A percentile compares a stretch with the other conserved stretches of the same genome.
These are phyloP conservation scores for Curvularia sp. DNA, from an alignment of 2,329 filamentous ascomycete species.

Conservation along the genomic window DNA sequence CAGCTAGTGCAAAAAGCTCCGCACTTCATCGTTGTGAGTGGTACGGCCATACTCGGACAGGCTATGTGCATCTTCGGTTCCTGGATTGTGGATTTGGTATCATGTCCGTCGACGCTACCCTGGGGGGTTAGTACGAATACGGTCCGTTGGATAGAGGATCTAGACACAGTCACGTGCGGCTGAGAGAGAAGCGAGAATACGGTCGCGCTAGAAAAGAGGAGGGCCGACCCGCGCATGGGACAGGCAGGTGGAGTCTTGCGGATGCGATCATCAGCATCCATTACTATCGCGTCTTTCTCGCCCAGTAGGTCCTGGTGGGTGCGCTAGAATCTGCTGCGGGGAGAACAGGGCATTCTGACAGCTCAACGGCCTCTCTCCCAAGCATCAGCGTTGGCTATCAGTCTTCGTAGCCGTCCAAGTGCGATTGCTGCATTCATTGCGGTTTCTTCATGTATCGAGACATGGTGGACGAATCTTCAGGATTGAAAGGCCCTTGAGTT, in stretches of 20 bases:
- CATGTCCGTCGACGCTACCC: not conserved
- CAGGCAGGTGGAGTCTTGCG: not conserved
- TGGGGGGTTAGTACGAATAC: not conserved
- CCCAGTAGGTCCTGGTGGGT: not conserved
- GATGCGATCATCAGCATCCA: not conserved
- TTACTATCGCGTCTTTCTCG: not conserved
- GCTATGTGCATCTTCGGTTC: not conserved
- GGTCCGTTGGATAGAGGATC: not conserved
- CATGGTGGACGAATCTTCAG: not conserved
- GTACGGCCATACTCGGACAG: not conserved
- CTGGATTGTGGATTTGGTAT: not conserved
- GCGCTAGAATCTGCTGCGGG: not conserved
- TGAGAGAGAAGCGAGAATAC: not conserved
- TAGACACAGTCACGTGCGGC: not conserved
- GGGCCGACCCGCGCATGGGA: slow-evolving; percentile 3
- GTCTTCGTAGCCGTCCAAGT: not conserved
- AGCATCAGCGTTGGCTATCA: not conserved
- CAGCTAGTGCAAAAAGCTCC: not conserved
- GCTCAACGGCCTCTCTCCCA: not conserved
- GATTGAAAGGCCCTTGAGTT: not conserved
- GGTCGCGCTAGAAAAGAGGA: slow-evolving; percentile 1
- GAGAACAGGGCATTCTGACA: not conserved
- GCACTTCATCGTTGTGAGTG: not conserved
- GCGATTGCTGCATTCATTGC: not conserved
- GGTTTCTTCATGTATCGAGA: not conserved